Evolutionary conservation across 106 monocot genomes (phyloP).

Genomic region (Dioscorea zingiberensis): DNA sequence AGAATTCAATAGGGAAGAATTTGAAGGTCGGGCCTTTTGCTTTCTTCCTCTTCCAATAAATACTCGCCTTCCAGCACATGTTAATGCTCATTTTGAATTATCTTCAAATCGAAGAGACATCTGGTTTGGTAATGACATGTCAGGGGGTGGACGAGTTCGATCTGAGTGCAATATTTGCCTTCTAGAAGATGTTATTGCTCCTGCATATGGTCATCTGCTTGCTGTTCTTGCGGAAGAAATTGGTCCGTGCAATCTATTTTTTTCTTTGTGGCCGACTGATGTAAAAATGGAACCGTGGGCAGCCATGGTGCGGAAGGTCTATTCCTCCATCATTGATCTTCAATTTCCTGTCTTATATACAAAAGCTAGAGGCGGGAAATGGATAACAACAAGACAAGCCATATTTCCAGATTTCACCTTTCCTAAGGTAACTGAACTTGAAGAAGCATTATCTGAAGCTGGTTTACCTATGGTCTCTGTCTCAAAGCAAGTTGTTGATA

Average conservation of each 20-base stretch:
- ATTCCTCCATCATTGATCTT: conserved; percentile 57
- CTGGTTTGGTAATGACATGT: conserved; percentile 99
- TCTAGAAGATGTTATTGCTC: conserved; percentile 78
- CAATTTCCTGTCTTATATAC: conserved; percentile 76
- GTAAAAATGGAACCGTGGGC: conserved; percentile 73
- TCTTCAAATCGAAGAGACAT: conserved; percentile 97
- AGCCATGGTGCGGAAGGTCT: conserved; percentile 62
- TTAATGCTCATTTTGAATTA: conserved; percentile 98
- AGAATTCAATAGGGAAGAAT: conserved; percentile 27
- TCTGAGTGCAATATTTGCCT: conserved; percentile 96
- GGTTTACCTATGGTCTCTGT: conserved; percentile 73
- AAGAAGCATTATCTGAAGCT: conserved; percentile 64
- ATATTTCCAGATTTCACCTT: conserved; percentile 92
- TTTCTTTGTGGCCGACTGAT: conserved; percentile 89
- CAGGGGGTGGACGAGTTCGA: conserved; percentile 83
- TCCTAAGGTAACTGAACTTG: conserved; percentile 47
- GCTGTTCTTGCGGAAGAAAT: conserved; percentile 53
- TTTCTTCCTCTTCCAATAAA: conserved; percentile 87
- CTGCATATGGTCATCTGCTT: conserved; percentile 80
- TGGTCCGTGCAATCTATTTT: conserved; percentile 67
- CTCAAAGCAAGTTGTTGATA: conserved; percentile 57
- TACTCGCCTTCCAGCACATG: conserved; percentile 78
- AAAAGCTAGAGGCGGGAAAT: conserved; percentile 90
- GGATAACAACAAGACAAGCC: conserved; percentile 88
- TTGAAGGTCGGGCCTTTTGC: conserved; percentile 87